A percentile compares a stretch with the other conserved stretches of the same genome.
These are phyloP conservation scores for Hevea brasiliensis DNA, from an alignment of 345 rosid species.

Conservation along the genomic window DNA sequence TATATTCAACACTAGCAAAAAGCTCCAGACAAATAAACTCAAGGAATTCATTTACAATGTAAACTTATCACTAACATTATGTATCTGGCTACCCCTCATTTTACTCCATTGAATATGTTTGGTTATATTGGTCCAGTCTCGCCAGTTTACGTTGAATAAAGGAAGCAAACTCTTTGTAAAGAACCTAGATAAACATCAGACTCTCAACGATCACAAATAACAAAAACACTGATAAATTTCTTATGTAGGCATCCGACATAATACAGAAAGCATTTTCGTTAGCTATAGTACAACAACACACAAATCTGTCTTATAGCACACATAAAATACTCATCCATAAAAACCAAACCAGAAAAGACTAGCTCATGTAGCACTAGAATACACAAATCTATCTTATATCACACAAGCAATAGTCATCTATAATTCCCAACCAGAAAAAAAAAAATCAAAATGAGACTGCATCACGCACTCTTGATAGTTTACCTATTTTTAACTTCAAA, in stretches of 20 bases:
- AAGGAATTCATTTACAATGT: not conserved
- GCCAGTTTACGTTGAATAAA: not conserved
- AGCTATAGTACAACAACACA: not conserved
- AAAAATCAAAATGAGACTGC: not conserved
- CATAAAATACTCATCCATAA: not conserved
- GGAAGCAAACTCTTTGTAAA: not conserved
- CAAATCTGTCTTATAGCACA: too few species aligned
- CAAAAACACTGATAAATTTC: too few species aligned
- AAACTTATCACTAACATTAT: not conserved
- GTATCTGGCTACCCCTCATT: not conserved
- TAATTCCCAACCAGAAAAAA: not conserved
- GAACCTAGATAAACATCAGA: not conserved
- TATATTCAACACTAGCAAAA: not conserved
- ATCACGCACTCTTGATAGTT: not conserved
- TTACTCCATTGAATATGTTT: not conserved
- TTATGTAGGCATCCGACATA: not conserved
- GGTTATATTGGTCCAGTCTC: not conserved
- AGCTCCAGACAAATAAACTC: not conserved
- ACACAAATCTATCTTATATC: not conserved
- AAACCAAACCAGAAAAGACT: not conserved
- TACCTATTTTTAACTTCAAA: conserved; percentile 75
- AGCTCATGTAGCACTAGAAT: too few species aligned
- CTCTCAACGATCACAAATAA: not conserved
- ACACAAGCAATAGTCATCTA: not conserved
- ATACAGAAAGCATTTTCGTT: not conserved